Evolutionary conservation across 2,329 filamentous ascomycete genomes (phyloP).

Genomic region (Phialophora verrucosa): DNA sequence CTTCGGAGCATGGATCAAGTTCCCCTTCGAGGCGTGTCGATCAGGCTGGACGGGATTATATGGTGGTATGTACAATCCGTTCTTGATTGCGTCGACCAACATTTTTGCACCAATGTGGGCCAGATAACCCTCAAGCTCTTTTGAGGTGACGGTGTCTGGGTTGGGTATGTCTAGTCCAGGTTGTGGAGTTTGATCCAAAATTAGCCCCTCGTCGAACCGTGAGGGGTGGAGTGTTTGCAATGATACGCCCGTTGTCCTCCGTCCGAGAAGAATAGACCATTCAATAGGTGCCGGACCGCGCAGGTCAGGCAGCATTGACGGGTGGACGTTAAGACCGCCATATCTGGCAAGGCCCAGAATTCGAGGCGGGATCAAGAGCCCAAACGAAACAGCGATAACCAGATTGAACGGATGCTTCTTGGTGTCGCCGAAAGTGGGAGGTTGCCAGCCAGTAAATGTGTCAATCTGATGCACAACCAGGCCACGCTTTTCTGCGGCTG

Average conservation of each 20-base stretch:
- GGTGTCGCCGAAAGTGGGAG: constrained; percentile 55
- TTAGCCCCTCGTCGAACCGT: constrained; percentile 77
- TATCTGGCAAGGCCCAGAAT: constrained; percentile 74
- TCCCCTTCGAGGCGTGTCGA: constrained; percentile 23
- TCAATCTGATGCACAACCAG: constrained; percentile 76
- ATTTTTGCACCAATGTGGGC: constrained; percentile 71
- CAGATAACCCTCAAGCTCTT: constrained; percentile 60
- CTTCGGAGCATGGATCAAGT: constrained; percentile 69
- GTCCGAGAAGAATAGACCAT: constrained; percentile 73
- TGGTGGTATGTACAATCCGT: constrained; percentile 69
- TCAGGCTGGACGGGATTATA: constrained; percentile 47
- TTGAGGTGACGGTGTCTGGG: constrained; percentile 62
- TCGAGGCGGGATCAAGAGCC: constrained; percentile 80
- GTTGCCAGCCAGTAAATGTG: constrained; percentile 81
- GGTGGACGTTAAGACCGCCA: constrained; percentile 91
- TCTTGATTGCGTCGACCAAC: constrained; percentile 69
- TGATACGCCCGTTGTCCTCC: constrained; percentile 72
- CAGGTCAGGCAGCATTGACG: constrained; percentile 81
- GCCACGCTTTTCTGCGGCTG: constrained; percentile 65
- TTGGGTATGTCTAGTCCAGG: constrained; percentile 62
- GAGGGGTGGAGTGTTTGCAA: constrained; percentile 82
- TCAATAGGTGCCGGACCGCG: constrained; percentile 82
- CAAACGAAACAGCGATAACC: constrained; percentile 92
- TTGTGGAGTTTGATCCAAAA: constrained; percentile 71
- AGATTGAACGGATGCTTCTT: constrained; percentile 65